Evolutionary conservation across 2,329 filamentous ascomycete species (phyloP).

Genomic region (Trichoderma arundinaceum): DNA sequence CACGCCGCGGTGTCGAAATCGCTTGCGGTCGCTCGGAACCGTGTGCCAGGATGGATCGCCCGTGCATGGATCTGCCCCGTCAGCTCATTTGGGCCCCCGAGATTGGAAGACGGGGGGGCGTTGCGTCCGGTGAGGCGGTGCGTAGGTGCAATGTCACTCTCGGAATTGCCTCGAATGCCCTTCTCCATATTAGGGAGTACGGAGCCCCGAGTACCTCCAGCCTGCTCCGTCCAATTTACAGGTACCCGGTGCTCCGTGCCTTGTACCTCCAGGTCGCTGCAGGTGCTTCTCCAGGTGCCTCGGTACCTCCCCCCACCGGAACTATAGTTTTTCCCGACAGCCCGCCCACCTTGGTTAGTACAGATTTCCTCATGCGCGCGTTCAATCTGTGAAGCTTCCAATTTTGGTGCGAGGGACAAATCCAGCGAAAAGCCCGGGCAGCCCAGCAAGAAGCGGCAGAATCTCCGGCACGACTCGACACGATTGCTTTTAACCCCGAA

Average conservation of each 20-base stretch:
- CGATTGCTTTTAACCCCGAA: background rate
- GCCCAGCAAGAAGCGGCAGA: background rate
- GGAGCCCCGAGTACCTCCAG: background rate
- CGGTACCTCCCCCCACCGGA: conserved; percentile 12
- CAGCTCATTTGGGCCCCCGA: conserved; percentile 30
- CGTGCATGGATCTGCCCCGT: conserved; percentile 31
- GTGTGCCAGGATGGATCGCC: conserved; percentile 29
- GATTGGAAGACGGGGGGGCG: conserved; percentile 25
- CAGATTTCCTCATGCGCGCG: too few species aligned
- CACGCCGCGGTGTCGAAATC: background rate
- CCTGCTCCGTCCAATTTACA: background rate
- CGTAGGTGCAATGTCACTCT: conserved; percentile 8
- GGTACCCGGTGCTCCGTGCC: background rate
- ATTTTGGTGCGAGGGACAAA: background rate
- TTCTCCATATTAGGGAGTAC: background rate
- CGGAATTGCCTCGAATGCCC: background rate
- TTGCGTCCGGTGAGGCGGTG: conserved; percentile 22
- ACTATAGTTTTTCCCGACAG: conserved; percentile 26
- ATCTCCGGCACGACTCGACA: background rate
- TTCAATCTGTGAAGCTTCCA: background rate
- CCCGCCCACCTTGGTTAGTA: background rate
- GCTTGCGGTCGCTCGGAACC: conserved; percentile 27
- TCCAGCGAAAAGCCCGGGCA: background rate
- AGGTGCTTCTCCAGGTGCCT: background rate
- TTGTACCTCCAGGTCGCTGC: background rate